These are phyloP conservation scores for Nannochloropsis salina DNA, from an alignment of 108 stramenopile genomes.

Conservation along the genomic window DNA sequence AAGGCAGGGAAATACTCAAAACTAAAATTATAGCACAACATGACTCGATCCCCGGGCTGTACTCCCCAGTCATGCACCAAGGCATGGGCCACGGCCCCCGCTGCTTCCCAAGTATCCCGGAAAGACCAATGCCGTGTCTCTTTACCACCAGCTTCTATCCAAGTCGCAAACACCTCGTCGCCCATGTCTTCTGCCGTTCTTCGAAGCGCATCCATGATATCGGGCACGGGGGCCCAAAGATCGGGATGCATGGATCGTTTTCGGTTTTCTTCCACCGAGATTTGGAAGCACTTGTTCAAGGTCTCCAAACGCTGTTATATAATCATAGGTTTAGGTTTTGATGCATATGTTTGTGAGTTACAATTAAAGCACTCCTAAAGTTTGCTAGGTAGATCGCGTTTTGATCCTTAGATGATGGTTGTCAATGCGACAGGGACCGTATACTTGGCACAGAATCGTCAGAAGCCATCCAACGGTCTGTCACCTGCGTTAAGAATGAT, in stretches of 20 bases:
- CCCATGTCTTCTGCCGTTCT: neutral
- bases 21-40: conserved; percentile 91
- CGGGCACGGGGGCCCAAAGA: neutral
- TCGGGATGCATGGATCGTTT: neutral
- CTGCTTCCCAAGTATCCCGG: neutral
- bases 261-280: neutral
- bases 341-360: too few species aligned
- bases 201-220: neutral
- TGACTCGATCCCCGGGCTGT: conserved; percentile 58
- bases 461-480: too few species aligned
- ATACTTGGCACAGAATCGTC: too few species aligned
- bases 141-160: neutral
- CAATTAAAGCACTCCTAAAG: too few species aligned
- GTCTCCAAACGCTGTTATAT: neutral
- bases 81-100: neutral
- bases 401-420: too few species aligned
- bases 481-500: too few species aligned
- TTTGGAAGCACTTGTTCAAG: neutral
- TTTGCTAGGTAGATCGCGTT: too few species aligned
- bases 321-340: too few species aligned
- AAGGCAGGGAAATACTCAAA: conserved; percentile 88
- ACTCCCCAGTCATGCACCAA: neutral
- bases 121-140: neutral
- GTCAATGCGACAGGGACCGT: too few species aligned
- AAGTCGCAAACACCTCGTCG: neutral